A percentile compares a stretch with the other conserved stretches of the same genome.
Evolutionary conservation across 2,329 filamentous ascomycete genomes (phyloP).

Genomic region (Pestalotiopsis sp.): DNA sequence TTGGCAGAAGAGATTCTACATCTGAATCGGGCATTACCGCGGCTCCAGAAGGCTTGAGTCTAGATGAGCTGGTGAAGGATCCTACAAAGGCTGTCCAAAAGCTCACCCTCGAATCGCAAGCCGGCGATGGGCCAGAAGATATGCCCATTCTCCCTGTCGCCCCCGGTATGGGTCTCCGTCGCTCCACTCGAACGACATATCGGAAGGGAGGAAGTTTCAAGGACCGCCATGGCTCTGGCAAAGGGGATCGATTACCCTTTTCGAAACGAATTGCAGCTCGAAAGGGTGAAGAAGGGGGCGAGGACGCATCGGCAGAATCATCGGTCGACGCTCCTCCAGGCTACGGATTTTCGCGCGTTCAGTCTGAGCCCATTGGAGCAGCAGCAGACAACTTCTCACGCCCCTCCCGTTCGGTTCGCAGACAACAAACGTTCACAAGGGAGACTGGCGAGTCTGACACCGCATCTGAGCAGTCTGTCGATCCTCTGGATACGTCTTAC

Average conservation of each 20-base stretch:
- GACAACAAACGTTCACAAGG: constrained; percentile 49
- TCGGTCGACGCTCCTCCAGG: constrained; percentile 47
- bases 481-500: constrained; percentile 19
- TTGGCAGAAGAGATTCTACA: constrained; percentile 72
- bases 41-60: constrained; percentile 55
- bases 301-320: constrained; percentile 37
- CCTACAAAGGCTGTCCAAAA: constrained; percentile 70
- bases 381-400: constrained; percentile 61
- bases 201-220: constrained; percentile 82
- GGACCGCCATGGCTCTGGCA: constrained; percentile 77
- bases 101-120: constrained; percentile 57
- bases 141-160: constrained; percentile 82
- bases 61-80: constrained; percentile 83
- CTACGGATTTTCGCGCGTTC: constrained; percentile 59
- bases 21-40: constrained; percentile 44
- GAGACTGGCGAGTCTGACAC: constrained; percentile 34
- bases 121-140: constrained; percentile 60
- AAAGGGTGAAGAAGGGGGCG: constrained; percentile 61
- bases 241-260: constrained; percentile 53
- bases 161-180: constrained; percentile 75
- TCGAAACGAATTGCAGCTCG: constrained; percentile 69
- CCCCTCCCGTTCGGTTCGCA: constrained; percentile 49
- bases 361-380: constrained; percentile 64
- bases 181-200: constrained; percentile 91
- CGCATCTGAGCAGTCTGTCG: constrained; percentile 18